A percentile compares a stretch with the other conserved stretches of the same genome.
phyloP scores from a whole-genome alignment of 106 monocot genomes.

The Amphibolis antarctica region DNA sequence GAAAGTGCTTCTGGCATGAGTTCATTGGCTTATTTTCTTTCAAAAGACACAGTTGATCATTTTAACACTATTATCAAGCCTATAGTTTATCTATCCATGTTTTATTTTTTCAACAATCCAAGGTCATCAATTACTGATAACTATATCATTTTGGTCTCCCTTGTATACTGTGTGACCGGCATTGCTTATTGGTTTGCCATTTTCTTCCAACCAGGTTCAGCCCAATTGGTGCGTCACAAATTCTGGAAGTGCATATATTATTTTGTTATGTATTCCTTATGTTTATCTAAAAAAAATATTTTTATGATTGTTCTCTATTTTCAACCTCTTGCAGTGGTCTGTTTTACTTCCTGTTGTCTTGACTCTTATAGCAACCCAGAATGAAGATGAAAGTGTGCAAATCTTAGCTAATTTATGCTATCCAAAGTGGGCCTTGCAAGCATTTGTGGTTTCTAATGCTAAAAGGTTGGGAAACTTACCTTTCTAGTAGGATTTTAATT shows the following conservation, averaged over 20 bases:
- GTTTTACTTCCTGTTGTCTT: slow-evolving; percentile 82
- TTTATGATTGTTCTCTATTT: neutral
- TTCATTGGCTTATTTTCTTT: slow-evolving; percentile 76
- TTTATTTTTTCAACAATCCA: slow-evolving; percentile 91
- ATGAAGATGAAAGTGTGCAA: slow-evolving; percentile 13
- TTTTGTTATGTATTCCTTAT: neutral
- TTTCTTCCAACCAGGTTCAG: slow-evolving; percentile 77
- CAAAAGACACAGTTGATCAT: slow-evolving; percentile 85
- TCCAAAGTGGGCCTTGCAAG: slow-evolving; percentile 91
- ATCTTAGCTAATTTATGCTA: slow-evolving; percentile 60
- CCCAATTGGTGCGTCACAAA: slow-evolving; percentile 58
- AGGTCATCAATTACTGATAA: slow-evolving; percentile 72
- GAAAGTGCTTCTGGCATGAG: slow-evolving; percentile 95
- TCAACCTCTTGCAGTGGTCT: slow-evolving; percentile 54
- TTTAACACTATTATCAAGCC: slow-evolving; percentile 87
- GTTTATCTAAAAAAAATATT: too few relatives aligned
- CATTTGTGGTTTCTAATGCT: slow-evolving; percentile 74
- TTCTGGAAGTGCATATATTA: neutral
- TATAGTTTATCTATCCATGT: slow-evolving; percentile 91
- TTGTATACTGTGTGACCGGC: slow-evolving; percentile 93
- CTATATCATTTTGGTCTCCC: slow-evolving; percentile 60
- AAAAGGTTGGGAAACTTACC: slow-evolving; percentile 29
- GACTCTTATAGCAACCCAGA: slow-evolving; percentile 66
- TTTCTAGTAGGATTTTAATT: neutral
- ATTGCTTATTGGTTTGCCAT: slow-evolving; percentile 81